A percentile compares a stretch with the other conserved stretches of the same genome.
These are phyloP conservation scores for Ochetophila trinervis DNA, from an alignment of 306 rosid species.

Conservation along the genomic window DNA sequence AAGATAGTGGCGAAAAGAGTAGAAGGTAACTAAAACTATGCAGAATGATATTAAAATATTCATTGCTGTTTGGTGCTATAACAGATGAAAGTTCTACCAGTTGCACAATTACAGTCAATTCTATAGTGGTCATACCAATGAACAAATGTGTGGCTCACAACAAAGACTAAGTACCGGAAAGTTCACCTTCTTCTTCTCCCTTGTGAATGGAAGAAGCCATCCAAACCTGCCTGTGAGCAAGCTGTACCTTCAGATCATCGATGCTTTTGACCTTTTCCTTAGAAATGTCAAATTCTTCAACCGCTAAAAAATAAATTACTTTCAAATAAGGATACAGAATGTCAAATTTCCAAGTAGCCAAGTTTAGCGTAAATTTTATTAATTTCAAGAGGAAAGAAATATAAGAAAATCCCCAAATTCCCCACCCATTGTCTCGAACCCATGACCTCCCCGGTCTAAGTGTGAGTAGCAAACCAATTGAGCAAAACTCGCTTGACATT, in stretches of 20 bases:
- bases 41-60: not conserved
- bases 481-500: no score
- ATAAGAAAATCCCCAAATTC: no score
- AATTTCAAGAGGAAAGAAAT: no score
- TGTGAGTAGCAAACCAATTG: no score
- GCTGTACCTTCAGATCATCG: slow-evolving; percentile 49
- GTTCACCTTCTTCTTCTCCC: slow-evolving; percentile 88
- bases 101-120: slow-evolving; percentile 5
- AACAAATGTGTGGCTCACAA: slow-evolving; percentile 3
- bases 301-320: slow-evolving; percentile 34
- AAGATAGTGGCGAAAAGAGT: not conserved
- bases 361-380: no score
- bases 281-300: slow-evolving; percentile 52
- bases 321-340: slow-evolving; percentile 17
- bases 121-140: not conserved
- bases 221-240: slow-evolving; percentile 71
- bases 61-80: no score
- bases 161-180: slow-evolving; percentile 27
- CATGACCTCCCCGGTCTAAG: no score
- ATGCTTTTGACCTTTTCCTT: slow-evolving; percentile 38
- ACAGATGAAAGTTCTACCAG: not conserved
- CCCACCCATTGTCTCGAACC: no score
- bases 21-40: not conserved
- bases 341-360: slow-evolving; percentile 17
- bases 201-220: slow-evolving; percentile 93